Evolutionary conservation across 2,329 filamentous ascomycete species (phyloP), one percentile per base, ranked within the genome.

Genomic region (Arachnomyces sp.): DNA sequence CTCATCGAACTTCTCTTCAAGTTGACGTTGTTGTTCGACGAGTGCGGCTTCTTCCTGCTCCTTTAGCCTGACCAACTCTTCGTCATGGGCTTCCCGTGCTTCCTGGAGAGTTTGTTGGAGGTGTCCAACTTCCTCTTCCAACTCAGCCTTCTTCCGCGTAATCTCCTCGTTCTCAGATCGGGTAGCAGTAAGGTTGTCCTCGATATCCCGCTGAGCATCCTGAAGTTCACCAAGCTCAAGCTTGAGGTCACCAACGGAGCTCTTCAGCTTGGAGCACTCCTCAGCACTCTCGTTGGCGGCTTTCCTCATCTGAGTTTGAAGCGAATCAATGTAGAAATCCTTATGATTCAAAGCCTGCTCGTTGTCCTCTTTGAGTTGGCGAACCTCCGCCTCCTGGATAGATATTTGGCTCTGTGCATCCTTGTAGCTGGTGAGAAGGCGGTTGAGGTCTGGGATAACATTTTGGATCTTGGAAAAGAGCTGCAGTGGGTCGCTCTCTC

Each of bases 281-380:
- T 65, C 63, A 0, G 68, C 68, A 43, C 70, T 69, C 43, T 73
- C 69, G 38, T 66, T 66, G 34, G 69, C 66, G 13, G 70, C 59
- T 34, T 65, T 67, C 33, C 66, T 63, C 50, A 75, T 63, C 49
- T 72, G 71, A 16, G 66, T 63, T 40, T 70, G 70, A 45, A 76
- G 49, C 11, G 66, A 62, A 45, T 70, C 65, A 40, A 77, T 72
- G 46, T 76, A 70, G 38, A 63, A 67, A 35, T 76, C 71, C 50
- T 75, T 75, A 38, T 65, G 64, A 55, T 68, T 67, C 28, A 75
- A 52, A 20, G 64, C 66, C 44, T 74, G 68, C 36, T 71, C 65
- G 44, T 75, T 69, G 43, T 73, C 68, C 31, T 57, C 58, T 43
- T 68, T 63, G 14, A 68, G 60, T 43, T 72, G 64, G 39, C 67